Conservation (phyloP, 75 land plant species). For the Cunninghamia lanceolata region DNA sequence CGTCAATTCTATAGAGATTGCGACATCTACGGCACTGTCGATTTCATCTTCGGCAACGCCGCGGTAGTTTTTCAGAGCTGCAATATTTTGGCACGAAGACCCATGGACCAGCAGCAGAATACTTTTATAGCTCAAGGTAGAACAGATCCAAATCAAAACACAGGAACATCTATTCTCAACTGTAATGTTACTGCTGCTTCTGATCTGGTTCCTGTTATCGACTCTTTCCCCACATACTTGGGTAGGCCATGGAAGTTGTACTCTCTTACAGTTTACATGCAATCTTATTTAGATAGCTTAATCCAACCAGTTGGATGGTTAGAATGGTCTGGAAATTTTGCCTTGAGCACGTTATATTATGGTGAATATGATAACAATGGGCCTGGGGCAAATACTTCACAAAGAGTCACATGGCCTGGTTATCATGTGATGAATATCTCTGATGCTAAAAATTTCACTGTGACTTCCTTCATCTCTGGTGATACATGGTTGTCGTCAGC, state of each 20-base stretch:
- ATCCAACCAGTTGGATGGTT: slow-evolving; percentile 68
- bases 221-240: too few species aligned
- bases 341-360: too few species aligned
- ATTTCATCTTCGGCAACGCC: slow-evolving; percentile 78
- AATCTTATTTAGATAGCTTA: slow-evolving; percentile 43
- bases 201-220: too few species aligned
- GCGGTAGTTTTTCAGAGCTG: slow-evolving; percentile 56
- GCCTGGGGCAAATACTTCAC: slow-evolving; percentile 13
- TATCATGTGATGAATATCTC: not conserved
- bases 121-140: slow-evolving; percentile 55
- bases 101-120: too few species aligned
- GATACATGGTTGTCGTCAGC: slow-evolving; percentile 23
- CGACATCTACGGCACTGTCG: slow-evolving; percentile 61
- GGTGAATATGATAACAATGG: slow-evolving; percentile 25
- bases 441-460: slow-evolving; percentile 20
- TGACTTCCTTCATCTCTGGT: slow-evolving; percentile 27
- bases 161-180: too few species aligned
- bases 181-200: too few species aligned
- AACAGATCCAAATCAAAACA: slow-evolving; percentile 26
- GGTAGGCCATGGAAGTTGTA: slow-evolving; percentile 79
- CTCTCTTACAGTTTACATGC: slow-evolving; percentile 48
- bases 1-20: slow-evolving; percentile 73
- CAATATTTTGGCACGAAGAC: too few species aligned
- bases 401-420: slow-evolving; percentile 10
- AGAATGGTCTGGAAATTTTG: slow-evolving; percentile 50